Conservation (phyloP, 2,329 filamentous ascomycete species). For the Penicillium sp. region DNA sequence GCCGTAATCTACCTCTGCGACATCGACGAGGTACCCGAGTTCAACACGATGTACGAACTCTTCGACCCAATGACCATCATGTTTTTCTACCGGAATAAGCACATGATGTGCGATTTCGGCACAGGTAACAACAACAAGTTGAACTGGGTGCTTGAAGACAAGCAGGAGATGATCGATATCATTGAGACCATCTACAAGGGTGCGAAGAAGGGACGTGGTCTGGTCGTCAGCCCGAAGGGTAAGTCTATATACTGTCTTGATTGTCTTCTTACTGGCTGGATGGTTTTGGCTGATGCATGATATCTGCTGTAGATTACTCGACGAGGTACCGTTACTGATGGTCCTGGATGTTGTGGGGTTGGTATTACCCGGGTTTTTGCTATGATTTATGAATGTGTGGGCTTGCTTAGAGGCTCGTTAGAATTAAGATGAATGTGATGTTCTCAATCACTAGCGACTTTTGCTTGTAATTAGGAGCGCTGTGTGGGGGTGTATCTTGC, state of each 20-base stretch:
- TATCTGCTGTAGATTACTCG: conserved; percentile 51
- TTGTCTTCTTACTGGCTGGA: too few species aligned
- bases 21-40: conserved; percentile 80
- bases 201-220: conserved; percentile 93
- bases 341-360: too few species aligned
- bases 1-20: conserved; percentile 78
- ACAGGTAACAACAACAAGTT: conserved; percentile 99
- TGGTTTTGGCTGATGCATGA: too few species aligned
- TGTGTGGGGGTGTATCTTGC: too few species aligned
- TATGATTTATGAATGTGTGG: too few species aligned
- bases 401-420: too few species aligned
- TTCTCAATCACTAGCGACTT: too few species aligned
- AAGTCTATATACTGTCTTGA: too few species aligned
- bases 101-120: conserved; percentile 86
- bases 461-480: too few species aligned
- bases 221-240: conserved; percentile 92
- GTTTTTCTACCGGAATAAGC: conserved; percentile 66
- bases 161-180: conserved; percentile 97
- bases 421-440: too few species aligned
- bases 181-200: conserved; percentile 95
- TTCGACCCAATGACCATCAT: conserved; percentile 88
- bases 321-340: conserved; percentile 56
- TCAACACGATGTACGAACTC: conserved; percentile 90
- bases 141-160: conserved; percentile 96
- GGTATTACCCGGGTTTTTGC: too few species aligned